Base-by-base conservation (phyloP, 805 yeast species). In the Cyberlindnera bimundalis region DNA sequence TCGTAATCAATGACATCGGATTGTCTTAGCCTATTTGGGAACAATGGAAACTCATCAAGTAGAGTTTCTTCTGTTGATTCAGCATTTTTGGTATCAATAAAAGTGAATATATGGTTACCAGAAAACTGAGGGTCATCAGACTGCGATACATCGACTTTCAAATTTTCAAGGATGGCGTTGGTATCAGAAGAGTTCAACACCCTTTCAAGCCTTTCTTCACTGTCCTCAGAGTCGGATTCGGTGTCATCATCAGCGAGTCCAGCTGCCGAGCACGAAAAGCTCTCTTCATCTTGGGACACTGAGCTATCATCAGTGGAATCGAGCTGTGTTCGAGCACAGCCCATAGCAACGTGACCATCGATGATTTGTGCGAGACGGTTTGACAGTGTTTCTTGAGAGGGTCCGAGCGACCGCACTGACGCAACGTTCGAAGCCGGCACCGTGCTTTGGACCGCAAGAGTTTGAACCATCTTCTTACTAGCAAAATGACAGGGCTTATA, bases 171-270 rank as follows among this genome's bases (percentile, higher is more conserved):
- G 4, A 48, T 37, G 17, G 37, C 28, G 26, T 37, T 48, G 4
- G 44, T 48, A 10, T 46, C 51, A 5, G 55, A 46, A 3, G 53
- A 42, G 32, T 42, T 41, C 18, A 51, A 36, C 11, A 43, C n/a
- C 8, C 35, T 40, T 14, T 47, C 49, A 4, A 40, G 18, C 12
- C 45, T 40, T n/a, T 37, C 46, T 5, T 40, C 45, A 12, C 37
- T 47, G 20, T 29, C 42, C 4, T 40, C 46, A n/a, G 43, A 40
- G 23, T 41, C 45, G 2, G 45, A 35, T 8, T 32, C 8, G 9
- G 33, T 34, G 31, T 40, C 39, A 4, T 19, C 33, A 11, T 36
- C 42, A 20, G 7, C 37, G 6, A 26, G 19, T n/a, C 35, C 35
- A 13, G 27, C 34, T 11, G 31, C 31, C n/a, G 11, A 27, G n/a